Base-by-base conservation (phyloP, 768 basidiomycete species). In the Imleria badia region DNA sequence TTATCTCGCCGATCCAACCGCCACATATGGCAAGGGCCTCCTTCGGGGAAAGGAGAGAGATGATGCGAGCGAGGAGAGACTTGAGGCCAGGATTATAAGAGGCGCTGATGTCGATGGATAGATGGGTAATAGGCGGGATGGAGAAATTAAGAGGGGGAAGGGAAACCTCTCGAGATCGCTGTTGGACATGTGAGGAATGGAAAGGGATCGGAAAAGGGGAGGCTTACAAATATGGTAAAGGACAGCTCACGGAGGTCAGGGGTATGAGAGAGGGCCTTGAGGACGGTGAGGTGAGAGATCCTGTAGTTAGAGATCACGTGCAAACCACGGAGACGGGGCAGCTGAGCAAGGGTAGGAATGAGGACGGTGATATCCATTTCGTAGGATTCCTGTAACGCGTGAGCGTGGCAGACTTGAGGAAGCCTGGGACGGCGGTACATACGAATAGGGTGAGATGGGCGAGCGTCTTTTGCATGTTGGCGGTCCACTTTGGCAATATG, bases 301-400 rank as follows among this genome's bases (percentile, higher is more conserved):
- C 81, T 81, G 7, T 77, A 67, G 65, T 89, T 89, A 5, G 74
- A 76, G 29, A 88, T 64, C 26, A 90, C 66, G 66, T 89, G 85
- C 4, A 91, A 73, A 6, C 79, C 81, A 10, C 71, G 68, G 11
- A 91, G 75, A 26, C 72, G 69, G 0, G 86, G 81, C 0, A 89
- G 73, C 8, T 81, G 73, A 15, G 63, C 46, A 11, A 89, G 67
- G 3, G 76, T 75, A 30, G 70, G 51, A 36, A 78, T 75, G 39
- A 90, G 72, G 6, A 85, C 72, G 35, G 62, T 60, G 38, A 77
- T 76, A 63, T 86, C 83, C 33, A 87, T 66, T 19, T 84, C 78
- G 34, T 72, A 75, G 4, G 81, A 77, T 73, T 78, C 79, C 89
- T 91, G 59, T 15, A 14, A 30, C 1, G 39, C 0, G 20, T 56